These are phyloP conservation scores for Podospora tetraspora DNA, from an alignment of 495 filamentous ascomycete genomes.

Conservation along the genomic window DNA sequence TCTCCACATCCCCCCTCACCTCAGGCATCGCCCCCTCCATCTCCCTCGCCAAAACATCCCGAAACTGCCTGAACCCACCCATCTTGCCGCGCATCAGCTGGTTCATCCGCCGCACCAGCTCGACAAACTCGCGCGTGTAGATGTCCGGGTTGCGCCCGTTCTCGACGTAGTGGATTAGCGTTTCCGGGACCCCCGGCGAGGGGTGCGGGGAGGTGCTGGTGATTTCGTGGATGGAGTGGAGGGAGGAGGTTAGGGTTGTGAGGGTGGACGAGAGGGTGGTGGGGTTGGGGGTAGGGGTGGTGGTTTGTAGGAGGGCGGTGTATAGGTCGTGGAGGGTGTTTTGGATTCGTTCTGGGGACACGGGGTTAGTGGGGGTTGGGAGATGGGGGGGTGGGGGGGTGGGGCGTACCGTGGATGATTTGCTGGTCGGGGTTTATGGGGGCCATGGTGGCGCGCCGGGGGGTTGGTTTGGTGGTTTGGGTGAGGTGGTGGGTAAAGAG, in stretches of 20 bases:
- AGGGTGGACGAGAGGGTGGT: constrained; percentile 43
- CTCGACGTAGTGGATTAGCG: constrained; percentile 91
- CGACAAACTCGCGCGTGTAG: constrained; percentile 96
- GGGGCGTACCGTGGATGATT: constrained; percentile 40
- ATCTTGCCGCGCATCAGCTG: constrained; percentile 79
- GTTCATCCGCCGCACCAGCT: constrained; percentile 77
- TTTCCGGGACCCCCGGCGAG: constrained; percentile 63
- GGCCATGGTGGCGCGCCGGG: constrained; percentile 35
- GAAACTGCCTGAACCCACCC: constrained; percentile 71
- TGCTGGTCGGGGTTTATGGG: constrained; percentile 43
- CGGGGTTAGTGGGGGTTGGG: background rate
- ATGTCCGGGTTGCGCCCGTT: constrained; percentile 93
- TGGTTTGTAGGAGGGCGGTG: constrained; percentile 67
- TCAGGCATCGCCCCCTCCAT: constrained; percentile 76
- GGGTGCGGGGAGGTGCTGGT: constrained; percentile 58
- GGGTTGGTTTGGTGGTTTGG: constrained; percentile 1
- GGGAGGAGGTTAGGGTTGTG: constrained; percentile 26
- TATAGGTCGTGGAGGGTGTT: constrained; percentile 81
- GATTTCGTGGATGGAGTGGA: constrained; percentile 27
- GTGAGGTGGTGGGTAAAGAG: background rate
- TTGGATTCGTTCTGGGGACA: constrained; percentile 52
- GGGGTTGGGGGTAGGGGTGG: constrained; percentile 55
- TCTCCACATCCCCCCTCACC: constrained; percentile 61
- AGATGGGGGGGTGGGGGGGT: background rate
- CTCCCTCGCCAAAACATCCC: constrained; percentile 76